phyloP scores from a whole-genome alignment of 2,329 filamentous ascomycete genomes.

The Mollisiaceae sp. region DNA sequence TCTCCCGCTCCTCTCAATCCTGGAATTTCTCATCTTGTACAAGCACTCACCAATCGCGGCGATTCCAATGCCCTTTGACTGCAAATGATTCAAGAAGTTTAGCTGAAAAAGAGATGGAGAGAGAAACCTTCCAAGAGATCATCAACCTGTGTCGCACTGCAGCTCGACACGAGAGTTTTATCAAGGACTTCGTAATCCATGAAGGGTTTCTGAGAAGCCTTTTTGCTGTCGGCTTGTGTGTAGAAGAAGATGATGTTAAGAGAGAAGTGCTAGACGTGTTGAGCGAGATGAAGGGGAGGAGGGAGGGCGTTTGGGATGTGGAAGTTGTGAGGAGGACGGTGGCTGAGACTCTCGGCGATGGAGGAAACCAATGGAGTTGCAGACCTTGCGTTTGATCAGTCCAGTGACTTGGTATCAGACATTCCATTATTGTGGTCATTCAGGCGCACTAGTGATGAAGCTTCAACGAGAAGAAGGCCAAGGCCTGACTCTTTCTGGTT shows the following conservation, averaged over 20 bases:
- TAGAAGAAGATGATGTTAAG: background rate
- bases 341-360: background rate
- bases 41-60: background rate
- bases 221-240: background rate
- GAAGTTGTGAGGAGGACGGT: background rate
- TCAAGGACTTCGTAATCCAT: background rate
- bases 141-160: background rate
- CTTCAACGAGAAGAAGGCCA: constrained; percentile 15
- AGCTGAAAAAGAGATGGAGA: background rate
- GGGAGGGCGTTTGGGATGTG: constrained; percentile 1
- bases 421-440: background rate
- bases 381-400: background rate
- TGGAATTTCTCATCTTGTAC: too few species aligned
- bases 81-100: too few species aligned
- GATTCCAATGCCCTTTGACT: too few species aligned
- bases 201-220: constrained; percentile 3
- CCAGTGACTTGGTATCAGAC: constrained; percentile 1
- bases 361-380: background rate
- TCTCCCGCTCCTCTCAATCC: background rate
- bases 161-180: background rate
- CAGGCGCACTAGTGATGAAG: background rate
- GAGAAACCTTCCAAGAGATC: background rate
- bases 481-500: background rate
- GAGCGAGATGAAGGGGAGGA: background rate
- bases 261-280: background rate